Percentiles rank a stretch among this genome's conserved stretches.
Evolutionary conservation across 441 rosid genomes (phyloP).

Genomic region (Aleurites moluccanus): DNA sequence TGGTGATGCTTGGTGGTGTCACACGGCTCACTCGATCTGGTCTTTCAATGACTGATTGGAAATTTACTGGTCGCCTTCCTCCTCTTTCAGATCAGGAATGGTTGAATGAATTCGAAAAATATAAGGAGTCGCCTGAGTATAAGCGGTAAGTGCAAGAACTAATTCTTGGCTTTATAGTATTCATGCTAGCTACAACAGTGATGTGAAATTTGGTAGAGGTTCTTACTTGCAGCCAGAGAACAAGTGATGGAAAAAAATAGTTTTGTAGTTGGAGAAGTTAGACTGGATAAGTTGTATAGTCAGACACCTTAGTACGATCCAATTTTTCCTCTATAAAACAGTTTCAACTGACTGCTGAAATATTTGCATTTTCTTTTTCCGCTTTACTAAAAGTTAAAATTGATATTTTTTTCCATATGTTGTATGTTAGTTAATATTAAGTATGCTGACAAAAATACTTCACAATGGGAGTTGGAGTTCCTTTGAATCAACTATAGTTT

Average conservation of each 20-base stretch:
- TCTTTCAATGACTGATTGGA: conserved; percentile 98
- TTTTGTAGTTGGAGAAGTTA: neutral
- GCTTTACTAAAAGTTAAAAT: neutral
- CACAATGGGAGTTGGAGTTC: neutral
- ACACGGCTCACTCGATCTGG: conserved; percentile 90
- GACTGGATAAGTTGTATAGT: too few relatives aligned
- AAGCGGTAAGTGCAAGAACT: conserved; percentile 50
- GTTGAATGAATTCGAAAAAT: conserved; percentile 76
- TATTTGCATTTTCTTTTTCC: conserved; percentile 7
- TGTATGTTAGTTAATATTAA: neutral
- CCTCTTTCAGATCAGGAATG: conserved; percentile 84
- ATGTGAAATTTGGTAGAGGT: neutral
- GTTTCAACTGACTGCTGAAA: conserved; percentile 1
- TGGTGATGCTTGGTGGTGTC: conserved; percentile 87
- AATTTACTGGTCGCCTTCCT: conserved; percentile 78
- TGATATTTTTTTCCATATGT: neutral
- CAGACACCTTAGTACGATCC: too few relatives aligned
- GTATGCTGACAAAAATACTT: neutral
- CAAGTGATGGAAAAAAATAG: neutral
- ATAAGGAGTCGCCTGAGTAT: conserved; percentile 84
- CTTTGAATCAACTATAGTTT: neutral
- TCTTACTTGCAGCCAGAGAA: neutral
- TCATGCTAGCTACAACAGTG: neutral
- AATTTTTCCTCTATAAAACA: neutral
- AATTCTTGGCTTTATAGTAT: neutral